Evolutionary conservation across 2,329 filamentous ascomycete genomes (phyloP).

Genomic region (Ophiocordyceps sinensis): DNA sequence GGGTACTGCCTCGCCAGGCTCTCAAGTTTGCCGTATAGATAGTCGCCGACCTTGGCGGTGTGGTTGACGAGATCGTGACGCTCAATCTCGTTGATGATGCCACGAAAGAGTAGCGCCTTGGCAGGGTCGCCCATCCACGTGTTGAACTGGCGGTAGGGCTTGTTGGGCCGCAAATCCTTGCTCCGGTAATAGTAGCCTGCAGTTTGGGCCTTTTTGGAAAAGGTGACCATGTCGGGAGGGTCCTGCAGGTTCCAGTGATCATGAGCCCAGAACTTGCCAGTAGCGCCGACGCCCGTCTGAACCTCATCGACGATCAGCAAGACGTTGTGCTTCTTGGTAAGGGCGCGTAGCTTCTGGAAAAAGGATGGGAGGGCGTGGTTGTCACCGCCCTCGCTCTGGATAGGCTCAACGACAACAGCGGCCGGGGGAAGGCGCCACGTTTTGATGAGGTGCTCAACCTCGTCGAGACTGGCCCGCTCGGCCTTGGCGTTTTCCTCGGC

Average conservation of each 20-base stretch:
- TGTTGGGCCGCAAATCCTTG: conserved; percentile 68
- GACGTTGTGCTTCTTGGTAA: conserved; percentile 65
- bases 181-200: conserved; percentile 87
- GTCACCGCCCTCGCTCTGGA: conserved; percentile 88
- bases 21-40: conserved; percentile 60
- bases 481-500: conserved; percentile 67
- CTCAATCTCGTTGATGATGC: conserved; percentile 71
- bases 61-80: conserved; percentile 62
- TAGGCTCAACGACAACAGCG: conserved; percentile 75
- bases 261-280: conserved; percentile 92
- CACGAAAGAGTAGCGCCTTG: conserved; percentile 70
- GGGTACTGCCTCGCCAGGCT: conserved; percentile 57
- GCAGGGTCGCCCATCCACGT: conserved; percentile 94
- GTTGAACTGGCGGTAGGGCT: conserved; percentile 93
- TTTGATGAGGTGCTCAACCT: conserved; percentile 69
- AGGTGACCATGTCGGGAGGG: conserved; percentile 87
- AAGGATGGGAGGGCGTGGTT: conserved; percentile 83
- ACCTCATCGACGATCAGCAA: conserved; percentile 90
- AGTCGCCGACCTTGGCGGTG: conserved; percentile 65
- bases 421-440: conserved; percentile 67
- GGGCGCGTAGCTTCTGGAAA: conserved; percentile 68
- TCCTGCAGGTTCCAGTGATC: conserved; percentile 76
- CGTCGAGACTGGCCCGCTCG: conserved; percentile 66
- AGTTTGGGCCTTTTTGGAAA: conserved; percentile 89
- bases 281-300: conserved; percentile 84